Conservation (phyloP, 495 filamentous ascomycete species). For the Neurospora tetraspora region DNA sequence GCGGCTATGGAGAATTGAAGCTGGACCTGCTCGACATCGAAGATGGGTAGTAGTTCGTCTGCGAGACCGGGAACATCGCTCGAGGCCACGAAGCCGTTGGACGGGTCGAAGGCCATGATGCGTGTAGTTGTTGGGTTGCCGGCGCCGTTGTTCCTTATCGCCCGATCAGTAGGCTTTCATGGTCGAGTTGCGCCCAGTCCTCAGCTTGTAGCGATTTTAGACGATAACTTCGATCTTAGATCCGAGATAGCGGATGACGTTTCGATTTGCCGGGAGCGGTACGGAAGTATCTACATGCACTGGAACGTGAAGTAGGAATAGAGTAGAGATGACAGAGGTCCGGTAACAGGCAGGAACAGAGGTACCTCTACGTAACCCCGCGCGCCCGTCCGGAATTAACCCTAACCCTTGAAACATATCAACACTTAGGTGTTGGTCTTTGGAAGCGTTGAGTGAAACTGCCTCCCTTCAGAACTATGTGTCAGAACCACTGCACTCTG, state of each 20-base stretch:
- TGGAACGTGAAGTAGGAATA: not conserved
- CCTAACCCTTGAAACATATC: not conserved
- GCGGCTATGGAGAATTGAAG: slow-evolving; percentile 85
- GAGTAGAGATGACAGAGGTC: not conserved
- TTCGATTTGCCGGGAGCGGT: not conserved
- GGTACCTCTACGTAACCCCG: not conserved
- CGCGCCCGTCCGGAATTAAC: not conserved
- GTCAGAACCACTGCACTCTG: not conserved
- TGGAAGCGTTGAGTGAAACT: not conserved
- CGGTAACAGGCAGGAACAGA: not conserved
- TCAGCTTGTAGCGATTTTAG: not conserved
- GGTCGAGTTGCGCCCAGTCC: not conserved
- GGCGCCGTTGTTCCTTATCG: not conserved
- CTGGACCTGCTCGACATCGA: slow-evolving; percentile 82
- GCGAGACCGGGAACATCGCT: slow-evolving; percentile 45
- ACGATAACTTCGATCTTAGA: not conserved
- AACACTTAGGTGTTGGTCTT: not conserved
- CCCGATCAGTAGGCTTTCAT: not conserved
- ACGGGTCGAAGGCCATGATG: slow-evolving; percentile 38
- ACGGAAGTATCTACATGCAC: not conserved
- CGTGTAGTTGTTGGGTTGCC: not conserved
- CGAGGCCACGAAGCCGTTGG: slow-evolving; percentile 41
- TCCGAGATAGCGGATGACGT: not conserved
- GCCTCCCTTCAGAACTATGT: not conserved
- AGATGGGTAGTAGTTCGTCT: slow-evolving; percentile 65